Conservation (phyloP, 768 basidiomycete genomes). For the Lactarius indigo region DNA sequence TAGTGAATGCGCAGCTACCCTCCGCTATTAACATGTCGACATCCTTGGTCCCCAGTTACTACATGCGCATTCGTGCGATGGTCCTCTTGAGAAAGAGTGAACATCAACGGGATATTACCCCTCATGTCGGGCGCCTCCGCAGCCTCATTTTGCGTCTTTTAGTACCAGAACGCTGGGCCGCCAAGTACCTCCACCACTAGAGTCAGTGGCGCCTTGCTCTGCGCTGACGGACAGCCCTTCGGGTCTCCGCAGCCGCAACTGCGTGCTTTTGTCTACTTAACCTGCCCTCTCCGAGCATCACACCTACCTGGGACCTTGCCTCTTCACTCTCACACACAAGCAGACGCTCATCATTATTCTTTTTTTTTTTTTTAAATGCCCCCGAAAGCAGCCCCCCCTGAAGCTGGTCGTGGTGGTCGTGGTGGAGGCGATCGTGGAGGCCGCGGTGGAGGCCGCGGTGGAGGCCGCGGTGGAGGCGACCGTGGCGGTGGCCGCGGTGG, state of each 20-base stretch:
- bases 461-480: neutral
- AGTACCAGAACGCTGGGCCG: neutral
- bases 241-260: neutral
- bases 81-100: no score
- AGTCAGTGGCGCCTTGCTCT: neutral
- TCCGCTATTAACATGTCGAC: neutral
- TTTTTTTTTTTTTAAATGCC: neutral
- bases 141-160: neutral
- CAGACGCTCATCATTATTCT: neutral
- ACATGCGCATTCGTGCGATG: neutral
- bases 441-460: neutral
- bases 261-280: neutral
- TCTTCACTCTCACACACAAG: neutral
- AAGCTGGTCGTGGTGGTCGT: neutral
- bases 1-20: neutral
- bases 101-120: no score
- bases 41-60: neutral
- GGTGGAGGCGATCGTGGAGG: constrained; percentile 25
- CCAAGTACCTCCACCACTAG: no score
- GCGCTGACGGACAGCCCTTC: neutral
- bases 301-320: neutral
- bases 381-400: neutral
- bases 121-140: neutral
- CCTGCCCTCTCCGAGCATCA: neutral
- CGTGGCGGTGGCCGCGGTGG: neutral